Conservation (phyloP, 1,139 yeast genomes). For the Waltiozyma sp. region DNA sequence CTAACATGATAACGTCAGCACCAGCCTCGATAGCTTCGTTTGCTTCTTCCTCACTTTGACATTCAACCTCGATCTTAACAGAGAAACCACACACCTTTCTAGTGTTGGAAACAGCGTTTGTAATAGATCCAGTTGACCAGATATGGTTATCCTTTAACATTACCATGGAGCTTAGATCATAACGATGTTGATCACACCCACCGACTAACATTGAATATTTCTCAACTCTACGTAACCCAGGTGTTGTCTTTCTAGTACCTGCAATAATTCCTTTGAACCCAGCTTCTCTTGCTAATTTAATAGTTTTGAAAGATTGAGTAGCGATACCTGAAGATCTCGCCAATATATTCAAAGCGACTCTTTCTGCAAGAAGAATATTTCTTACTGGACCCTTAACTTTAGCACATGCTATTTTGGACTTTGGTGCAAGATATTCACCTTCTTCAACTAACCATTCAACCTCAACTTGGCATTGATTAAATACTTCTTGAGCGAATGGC, state of each 20-base stretch:
- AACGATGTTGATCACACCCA: conserved; percentile 87
- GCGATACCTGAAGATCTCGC: conserved; percentile 87
- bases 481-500: conserved; percentile 84
- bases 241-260: conserved; percentile 97
- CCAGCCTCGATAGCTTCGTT: conserved; percentile 89
- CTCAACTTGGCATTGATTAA: conserved; percentile 56
- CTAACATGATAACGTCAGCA: conserved; percentile 93
- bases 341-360: conserved; percentile 74
- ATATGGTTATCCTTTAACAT: conserved; percentile 94
- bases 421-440: conserved; percentile 49
- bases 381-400: conserved; percentile 71
- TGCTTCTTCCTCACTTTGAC: conserved; percentile 74
- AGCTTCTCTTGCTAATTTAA: conserved; percentile 50
- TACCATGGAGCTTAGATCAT: conserved; percentile 87
- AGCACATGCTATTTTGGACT: conserved; percentile 67
- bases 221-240: conserved; percentile 79
- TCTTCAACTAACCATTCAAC: conserved; percentile 69
- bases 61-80: conserved; percentile 86
- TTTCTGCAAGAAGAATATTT: conserved; percentile 68
- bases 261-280: conserved; percentile 83
- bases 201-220: conserved; percentile 94
- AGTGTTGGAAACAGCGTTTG: conserved; percentile 70
- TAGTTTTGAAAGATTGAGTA: conserved; percentile 55
- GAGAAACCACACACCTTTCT: conserved; percentile 80
- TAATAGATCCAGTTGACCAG: conserved; percentile 86